Base-by-base conservation (phyloP, 805 yeast species). In the Saccharomycopsis fodiens region DNA sequence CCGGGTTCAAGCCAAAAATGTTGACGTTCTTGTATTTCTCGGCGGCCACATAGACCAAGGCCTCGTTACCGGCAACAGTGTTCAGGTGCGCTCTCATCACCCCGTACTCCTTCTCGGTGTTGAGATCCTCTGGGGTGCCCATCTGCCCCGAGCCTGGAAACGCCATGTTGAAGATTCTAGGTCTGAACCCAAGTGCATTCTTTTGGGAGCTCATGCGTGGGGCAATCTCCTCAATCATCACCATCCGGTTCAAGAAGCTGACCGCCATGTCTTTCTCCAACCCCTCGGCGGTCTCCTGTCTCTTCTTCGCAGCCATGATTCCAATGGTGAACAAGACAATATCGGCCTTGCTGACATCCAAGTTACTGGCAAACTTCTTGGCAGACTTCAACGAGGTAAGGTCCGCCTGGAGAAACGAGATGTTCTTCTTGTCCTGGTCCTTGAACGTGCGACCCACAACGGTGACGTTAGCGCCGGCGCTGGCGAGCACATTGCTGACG, bases 11-110 rank as follows among this genome's bases (percentile, higher is more conserved):
- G 1, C 72, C 72, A 52, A 50, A 66, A 34, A 62, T 45, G 65
- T 23, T 4, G 32, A 29, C 12, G 12, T 29, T 29, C 32, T 29
- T 29, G 32, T 12, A 12, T 29, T 12, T n/a, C n/a, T 29, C 17
- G 8, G 5, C 54, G 13, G 51, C 42, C 38, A 56, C 54, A 6
- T 52, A 32, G 1, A 67, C 69, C 21, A 67, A 47, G 1, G 66
- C 57, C 48, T 68, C 72, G 45, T 68, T 68, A 1, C 68, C 69
- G 2, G 70, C 71, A 15, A 68, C 70, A 0, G 72, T 67, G 41
- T 56, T 66, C 64, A 61, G 58, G 46, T 68, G 72, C 2, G 68
- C 60, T 4, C 41, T 45, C 31, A 49, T 31, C 6, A 55, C 56
- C 5, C 55, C 54, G 52, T 68, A 68, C 19, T 52, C 47, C 21